These are phyloP conservation scores for Clarireedia homoeocarpa DNA, from an alignment of 2,329 filamentous ascomycete genomes.

Conservation along the genomic window DNA sequence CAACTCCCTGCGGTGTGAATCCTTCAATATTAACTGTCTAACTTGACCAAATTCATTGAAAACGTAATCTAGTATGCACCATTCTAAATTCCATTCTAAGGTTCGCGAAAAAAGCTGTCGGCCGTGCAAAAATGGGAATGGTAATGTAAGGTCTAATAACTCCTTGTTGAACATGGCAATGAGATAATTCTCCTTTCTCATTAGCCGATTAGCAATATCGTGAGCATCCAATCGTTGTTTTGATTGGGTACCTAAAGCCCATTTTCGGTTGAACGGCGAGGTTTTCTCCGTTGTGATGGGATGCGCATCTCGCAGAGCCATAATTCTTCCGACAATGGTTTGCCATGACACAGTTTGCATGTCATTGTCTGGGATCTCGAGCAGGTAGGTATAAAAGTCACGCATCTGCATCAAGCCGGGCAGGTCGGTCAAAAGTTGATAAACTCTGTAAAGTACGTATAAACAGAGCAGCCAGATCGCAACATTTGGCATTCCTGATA, in stretches of 20 bases:
- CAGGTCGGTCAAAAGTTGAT: conserved; percentile 49
- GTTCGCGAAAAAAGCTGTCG: conserved; percentile 82
- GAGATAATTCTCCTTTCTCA: conserved; percentile 94
- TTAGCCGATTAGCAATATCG: conserved; percentile 92
- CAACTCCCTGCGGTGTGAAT: conserved; percentile 69
- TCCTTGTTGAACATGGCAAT: conserved; percentile 98
- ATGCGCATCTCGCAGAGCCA: conserved; percentile 63
- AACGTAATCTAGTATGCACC: conserved; percentile 86
- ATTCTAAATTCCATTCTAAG: conserved; percentile 84
- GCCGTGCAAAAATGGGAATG: conserved; percentile 72
- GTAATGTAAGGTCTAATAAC: conserved; percentile 76
- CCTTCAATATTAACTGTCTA: conserved; percentile 75
- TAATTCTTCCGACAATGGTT: conserved; percentile 59
- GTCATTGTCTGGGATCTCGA: conserved; percentile 60
- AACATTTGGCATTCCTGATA: conserved; percentile 32
- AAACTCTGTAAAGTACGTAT: conserved; percentile 54
- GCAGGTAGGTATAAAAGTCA: conserved; percentile 61
- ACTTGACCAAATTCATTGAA: conserved; percentile 88
- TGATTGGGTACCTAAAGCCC: conserved; percentile 62
- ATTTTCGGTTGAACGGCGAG: conserved; percentile 49
- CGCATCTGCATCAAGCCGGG: conserved; percentile 55
- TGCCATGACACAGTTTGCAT: conserved; percentile 72
- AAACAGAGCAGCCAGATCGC: conserved; percentile 54
- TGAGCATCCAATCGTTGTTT: conserved; percentile 93
- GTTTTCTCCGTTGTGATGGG: conserved; percentile 56